These are phyloP conservation scores for Taphrina communis DNA, from an alignment of 1,139 yeast species.

Conservation along the genomic window DNA sequence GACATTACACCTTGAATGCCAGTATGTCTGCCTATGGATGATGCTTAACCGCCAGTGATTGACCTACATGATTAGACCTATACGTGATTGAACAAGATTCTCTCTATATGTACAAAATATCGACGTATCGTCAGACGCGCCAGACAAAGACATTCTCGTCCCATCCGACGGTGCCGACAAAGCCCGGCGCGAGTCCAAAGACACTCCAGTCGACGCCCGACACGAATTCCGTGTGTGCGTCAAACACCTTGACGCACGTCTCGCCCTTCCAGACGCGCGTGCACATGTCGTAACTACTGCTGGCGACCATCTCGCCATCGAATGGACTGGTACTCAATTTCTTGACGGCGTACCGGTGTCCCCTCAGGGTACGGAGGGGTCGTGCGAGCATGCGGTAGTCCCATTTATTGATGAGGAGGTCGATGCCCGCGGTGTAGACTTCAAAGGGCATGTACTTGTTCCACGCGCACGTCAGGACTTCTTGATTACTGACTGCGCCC, in stretches of 20 bases:
- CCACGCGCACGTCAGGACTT: slow-evolving; percentile 82
- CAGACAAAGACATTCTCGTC: slow-evolving; percentile 94
- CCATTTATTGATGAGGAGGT: slow-evolving; percentile 82
- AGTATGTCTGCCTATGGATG: no score
- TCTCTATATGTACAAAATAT: no score
- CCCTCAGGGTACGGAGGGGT: slow-evolving; percentile 78
- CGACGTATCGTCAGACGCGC: slow-evolving; percentile 61
- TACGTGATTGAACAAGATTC: no score
- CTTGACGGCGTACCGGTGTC: slow-evolving; percentile 88
- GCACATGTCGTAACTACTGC: slow-evolving; percentile 91
- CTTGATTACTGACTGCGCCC: slow-evolving; percentile 79
- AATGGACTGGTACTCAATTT: slow-evolving; percentile 91
- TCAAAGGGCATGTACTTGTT: slow-evolving; percentile 82
- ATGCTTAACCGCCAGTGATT: no score
- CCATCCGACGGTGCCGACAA: slow-evolving; percentile 96
- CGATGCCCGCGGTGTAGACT: slow-evolving; percentile 89
- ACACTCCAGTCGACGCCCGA: slow-evolving; percentile 94
- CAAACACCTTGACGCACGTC: slow-evolving; percentile 60
- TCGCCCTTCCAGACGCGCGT: slow-evolving; percentile 80
- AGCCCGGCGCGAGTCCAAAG: slow-evolving; percentile 90
- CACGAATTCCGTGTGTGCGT: slow-evolving; percentile 82
- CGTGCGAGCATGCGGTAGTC: slow-evolving; percentile 73
- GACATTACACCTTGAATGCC: no score
- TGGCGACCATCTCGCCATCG: slow-evolving; percentile 68
- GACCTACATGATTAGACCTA: no score